These are phyloP conservation scores for Penicillium simplicissimum DNA, from an alignment of 495 filamentous ascomycete genomes.

Conservation along the genomic window DNA sequence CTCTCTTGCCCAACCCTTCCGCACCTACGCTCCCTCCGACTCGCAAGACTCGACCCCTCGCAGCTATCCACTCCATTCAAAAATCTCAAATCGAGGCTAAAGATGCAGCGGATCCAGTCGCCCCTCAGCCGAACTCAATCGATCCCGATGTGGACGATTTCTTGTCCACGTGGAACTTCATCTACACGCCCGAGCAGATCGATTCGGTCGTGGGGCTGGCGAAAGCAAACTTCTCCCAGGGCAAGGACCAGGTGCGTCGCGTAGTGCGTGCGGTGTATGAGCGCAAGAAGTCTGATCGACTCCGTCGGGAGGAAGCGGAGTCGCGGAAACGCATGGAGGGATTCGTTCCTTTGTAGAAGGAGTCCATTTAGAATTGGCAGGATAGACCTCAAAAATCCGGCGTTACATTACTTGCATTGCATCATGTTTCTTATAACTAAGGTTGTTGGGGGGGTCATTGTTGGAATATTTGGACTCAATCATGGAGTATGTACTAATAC, in stretches of 20 bases:
- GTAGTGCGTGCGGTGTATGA: constrained; percentile 92
- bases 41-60: constrained; percentile 26
- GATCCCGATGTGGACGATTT: constrained; percentile 80
- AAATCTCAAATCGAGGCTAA: constrained; percentile 15
- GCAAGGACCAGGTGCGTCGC: constrained; percentile 69
- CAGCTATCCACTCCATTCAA: constrained; percentile 24
- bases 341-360: constrained; percentile 37
- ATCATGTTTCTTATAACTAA: neutral
- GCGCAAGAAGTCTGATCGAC: constrained; percentile 72
- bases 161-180: constrained; percentile 96
- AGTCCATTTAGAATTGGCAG: neutral
- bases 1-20: constrained; percentile 73
- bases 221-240: constrained; percentile 81
- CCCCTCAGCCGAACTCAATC: constrained; percentile 65
- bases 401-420: neutral
- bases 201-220: constrained; percentile 80
- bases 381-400: neutral
- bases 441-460: neutral
- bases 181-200: constrained; percentile 84
- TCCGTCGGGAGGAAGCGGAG: constrained; percentile 57
- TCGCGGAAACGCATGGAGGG: constrained; percentile 43
- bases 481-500: neutral
- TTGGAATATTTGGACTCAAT: neutral
- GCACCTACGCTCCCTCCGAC: constrained; percentile 37
- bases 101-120: constrained; percentile 24